phyloP scores from a whole-genome alignment of 805 yeast genomes.

The Saccharomycopsis fermentans region DNA sequence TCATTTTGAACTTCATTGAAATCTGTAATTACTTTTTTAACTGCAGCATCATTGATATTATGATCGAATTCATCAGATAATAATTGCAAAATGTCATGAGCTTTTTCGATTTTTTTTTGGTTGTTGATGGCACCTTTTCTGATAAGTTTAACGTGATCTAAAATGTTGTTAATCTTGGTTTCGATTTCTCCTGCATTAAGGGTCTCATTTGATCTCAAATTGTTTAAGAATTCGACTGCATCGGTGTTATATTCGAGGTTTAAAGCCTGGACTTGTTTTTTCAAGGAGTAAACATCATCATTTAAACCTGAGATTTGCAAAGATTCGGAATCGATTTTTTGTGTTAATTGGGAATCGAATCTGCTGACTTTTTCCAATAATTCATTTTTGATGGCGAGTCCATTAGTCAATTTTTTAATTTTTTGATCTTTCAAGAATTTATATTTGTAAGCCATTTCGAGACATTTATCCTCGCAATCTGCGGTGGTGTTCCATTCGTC shows the following conservation, averaged over 20 bases:
- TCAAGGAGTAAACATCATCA: constrained; percentile 12
- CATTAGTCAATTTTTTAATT: constrained; percentile 21
- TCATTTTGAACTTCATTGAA: constrained; percentile 31
- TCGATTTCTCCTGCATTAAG: constrained; percentile 6
- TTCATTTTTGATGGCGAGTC: constrained; percentile 20
- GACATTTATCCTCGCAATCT: constrained; percentile 24
- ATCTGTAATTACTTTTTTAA: constrained; percentile 55
- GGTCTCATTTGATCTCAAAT: constrained; percentile 2
- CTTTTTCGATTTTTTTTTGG: constrained; percentile 5
- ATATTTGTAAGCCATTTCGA: constrained; percentile 22
- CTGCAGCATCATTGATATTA: constrained; percentile 80
- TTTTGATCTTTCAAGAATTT: constrained; percentile 18
- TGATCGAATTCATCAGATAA: constrained; percentile 61
- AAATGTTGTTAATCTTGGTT: neutral
- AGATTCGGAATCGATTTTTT: constrained; percentile 8
- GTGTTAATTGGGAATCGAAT: constrained; percentile 1
- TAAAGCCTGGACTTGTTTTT: constrained; percentile 11
- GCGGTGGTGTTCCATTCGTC: constrained; percentile 47
- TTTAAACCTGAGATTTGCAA: constrained; percentile 9
- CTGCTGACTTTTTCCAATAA: constrained; percentile 5
- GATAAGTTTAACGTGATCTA: constrained; percentile 6
- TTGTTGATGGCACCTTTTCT: constrained; percentile 13
- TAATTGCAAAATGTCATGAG: constrained; percentile 32
- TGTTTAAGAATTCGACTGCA: constrained; percentile 12
- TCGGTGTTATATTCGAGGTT: constrained; percentile 13